Percentiles rank a stretch among this genome's conserved stretches.
These are phyloP conservation scores for Artemisia tridentata DNA, from an alignment of 129 eudicot species.

Conservation along the genomic window DNA sequence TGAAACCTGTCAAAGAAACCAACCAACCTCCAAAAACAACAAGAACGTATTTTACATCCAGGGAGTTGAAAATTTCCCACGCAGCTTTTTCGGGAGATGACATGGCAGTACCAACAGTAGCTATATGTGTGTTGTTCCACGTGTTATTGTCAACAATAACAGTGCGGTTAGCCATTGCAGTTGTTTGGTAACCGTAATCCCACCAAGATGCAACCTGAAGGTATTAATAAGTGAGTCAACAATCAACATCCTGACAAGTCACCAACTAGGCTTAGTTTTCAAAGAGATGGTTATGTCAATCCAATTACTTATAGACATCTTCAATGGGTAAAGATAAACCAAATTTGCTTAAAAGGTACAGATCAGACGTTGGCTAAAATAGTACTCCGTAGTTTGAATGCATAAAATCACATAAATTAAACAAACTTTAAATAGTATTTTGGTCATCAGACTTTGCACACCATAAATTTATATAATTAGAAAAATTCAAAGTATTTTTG, in stretches of 20 bases:
- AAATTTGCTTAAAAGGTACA: background rate
- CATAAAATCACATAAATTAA: background rate
- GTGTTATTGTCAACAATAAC: slow-evolving; percentile 98
- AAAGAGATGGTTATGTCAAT: background rate
- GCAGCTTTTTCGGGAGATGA: slow-evolving; percentile 99
- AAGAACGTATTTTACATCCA: slow-evolving; percentile 98
- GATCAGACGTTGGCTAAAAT: background rate
- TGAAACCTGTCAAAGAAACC: background rate
- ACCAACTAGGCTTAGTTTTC: background rate
- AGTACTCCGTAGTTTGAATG: background rate
- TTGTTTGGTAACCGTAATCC: slow-evolving; percentile 99
- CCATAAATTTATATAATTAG: background rate
- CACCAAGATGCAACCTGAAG: slow-evolving; percentile 99
- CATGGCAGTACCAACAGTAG: slow-evolving; percentile 99
- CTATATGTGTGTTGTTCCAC: slow-evolving; percentile 99
- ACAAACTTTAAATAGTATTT: background rate
- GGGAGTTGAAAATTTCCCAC: slow-evolving; percentile 93
- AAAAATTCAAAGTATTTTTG: background rate
- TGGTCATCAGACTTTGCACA: background rate
- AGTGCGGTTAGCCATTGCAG: slow-evolving; percentile 99
- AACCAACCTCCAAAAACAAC: slow-evolving; percentile 96
- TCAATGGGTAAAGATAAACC: background rate
- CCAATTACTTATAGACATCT: background rate
- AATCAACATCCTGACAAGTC: background rate
- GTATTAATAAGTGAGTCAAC: background rate